A percentile compares a stretch with the other conserved stretches of the same genome.
These are phyloP conservation scores for Plantago major DNA, from an alignment of 257 asterid genomes.

Conservation along the genomic window DNA sequence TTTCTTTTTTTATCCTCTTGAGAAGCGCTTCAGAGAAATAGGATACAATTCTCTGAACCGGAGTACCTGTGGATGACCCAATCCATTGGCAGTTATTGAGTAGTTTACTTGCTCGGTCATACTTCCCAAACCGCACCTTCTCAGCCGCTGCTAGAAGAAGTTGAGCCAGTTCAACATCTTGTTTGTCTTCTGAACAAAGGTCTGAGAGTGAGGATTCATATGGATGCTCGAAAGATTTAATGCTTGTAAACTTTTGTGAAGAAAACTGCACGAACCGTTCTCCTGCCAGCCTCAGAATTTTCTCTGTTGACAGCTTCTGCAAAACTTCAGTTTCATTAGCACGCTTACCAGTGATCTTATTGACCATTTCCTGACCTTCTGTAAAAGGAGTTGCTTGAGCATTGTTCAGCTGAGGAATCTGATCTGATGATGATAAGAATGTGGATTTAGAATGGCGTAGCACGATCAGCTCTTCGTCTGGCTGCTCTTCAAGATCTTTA, in stretches of 20 bases:
- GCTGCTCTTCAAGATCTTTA: not conserved
- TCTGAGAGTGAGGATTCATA: constrained; percentile 27
- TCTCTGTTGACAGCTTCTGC: constrained; percentile 27
- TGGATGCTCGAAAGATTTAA: constrained; percentile 24
- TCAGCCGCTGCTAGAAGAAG: constrained; percentile 46
- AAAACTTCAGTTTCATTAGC: not conserved
- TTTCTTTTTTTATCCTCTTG: constrained; percentile 31
- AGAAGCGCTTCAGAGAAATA: constrained; percentile 39
- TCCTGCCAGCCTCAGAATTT: constrained; percentile 38
- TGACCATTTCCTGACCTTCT: not conserved
- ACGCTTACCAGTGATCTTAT: not conserved
- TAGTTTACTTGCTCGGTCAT: constrained; percentile 29
- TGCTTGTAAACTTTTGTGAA: constrained; percentile 22
- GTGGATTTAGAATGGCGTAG: not conserved
- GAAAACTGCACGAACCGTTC: constrained; percentile 35
- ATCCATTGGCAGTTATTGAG: constrained; percentile 21
- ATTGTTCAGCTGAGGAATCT: not conserved
- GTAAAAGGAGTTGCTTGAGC: too few relatives aligned
- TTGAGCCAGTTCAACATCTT: constrained; percentile 40
- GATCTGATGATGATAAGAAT: not conserved
- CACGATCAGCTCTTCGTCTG: not conserved
- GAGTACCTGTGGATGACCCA: constrained; percentile 28
- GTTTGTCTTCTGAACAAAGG: constrained; percentile 29
- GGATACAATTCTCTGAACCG: constrained; percentile 34
- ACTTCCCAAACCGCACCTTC: constrained; percentile 28